phyloP scores from a whole-genome alignment of 225 moss, liverwort and hornwort genomes.

The Anthoceros angustus region DNA sequence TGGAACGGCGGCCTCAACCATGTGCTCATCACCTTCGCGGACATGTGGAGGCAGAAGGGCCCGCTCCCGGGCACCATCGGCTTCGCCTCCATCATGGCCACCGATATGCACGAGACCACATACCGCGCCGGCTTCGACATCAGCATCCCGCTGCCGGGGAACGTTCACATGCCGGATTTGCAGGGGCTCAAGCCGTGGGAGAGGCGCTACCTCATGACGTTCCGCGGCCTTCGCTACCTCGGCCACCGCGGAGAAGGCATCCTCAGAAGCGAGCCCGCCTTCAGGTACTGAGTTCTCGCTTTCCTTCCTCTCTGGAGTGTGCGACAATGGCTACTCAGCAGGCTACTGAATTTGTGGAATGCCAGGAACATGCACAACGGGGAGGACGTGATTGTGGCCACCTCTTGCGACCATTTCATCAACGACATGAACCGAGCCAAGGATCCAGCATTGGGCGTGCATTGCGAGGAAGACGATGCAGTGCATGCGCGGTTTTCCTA shows the following conservation, averaged over 20 bases:
- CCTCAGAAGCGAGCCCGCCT: slow-evolving; percentile 35
- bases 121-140: slow-evolving; percentile 64
- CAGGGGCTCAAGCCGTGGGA: slow-evolving; percentile 16
- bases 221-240: slow-evolving; percentile 49
- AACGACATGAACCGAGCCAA: slow-evolving; percentile 20
- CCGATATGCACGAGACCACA: slow-evolving; percentile 44
- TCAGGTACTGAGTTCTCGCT: slow-evolving; percentile 3
- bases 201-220: slow-evolving; percentile 51
- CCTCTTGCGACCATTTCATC: slow-evolving; percentile 26
- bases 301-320: neutral
- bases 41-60: slow-evolving; percentile 46
- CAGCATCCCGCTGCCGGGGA: slow-evolving; percentile 50
- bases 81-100: slow-evolving; percentile 40
- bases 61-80: slow-evolving; percentile 38
- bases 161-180: slow-evolving; percentile 9
- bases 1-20: slow-evolving; percentile 79
- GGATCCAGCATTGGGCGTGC: slow-evolving; percentile 16
- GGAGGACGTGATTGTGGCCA: slow-evolving; percentile 36
- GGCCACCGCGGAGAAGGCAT: slow-evolving; percentile 28
- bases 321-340: no score
- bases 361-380: slow-evolving; percentile 51
- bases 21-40: slow-evolving; percentile 47
- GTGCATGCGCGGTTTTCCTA: slow-evolving; percentile 14
- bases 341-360: neutral
- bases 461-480: slow-evolving; percentile 26